Evolutionary conservation across 805 yeast genomes (phyloP), one percentile per base, ranked within the genome.

Genomic region (Kregervanrija fluxuum): DNA sequence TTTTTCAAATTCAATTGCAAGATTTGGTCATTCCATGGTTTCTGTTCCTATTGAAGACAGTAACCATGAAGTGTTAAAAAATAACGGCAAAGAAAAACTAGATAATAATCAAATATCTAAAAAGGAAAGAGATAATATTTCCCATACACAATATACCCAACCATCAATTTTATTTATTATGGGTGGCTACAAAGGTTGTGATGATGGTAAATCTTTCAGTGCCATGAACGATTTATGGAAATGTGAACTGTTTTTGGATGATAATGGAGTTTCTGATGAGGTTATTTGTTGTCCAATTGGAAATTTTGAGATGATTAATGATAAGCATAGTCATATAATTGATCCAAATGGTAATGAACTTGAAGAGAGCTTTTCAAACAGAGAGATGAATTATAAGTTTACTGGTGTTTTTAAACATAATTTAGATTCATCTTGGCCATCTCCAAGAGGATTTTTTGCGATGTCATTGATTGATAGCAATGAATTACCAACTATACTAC

Each of bases 111-210:
- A 8, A 33, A 11, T 15, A 2, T 28, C 5, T 13, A 17, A 41
- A 28, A 11, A 30, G 22, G 39, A 30, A 14, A 40, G 36, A 13
- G 22, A 13, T 30, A 28, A 28, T 34, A 11, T 31, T 30, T 33
- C 30, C 30, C 16, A 14, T 33, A 14, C 11, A 33, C 14, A 33
- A 14, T 44, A 16, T 37, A 30, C 39, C 5, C 49, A 50, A 14
- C 66, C 66, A 2, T 70, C 73, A 2, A 54, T 66, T 3, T 47
- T 62, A 1, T 68, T 68, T 35, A 64, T 74, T 4, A 69, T 73
- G 67, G 80, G 80, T 15, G 80, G 82, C 1, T 76, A 70, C 54
- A 60, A 61, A 38, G 49, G 41, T 13, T 16, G 28, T n/a, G 68
- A 60, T 42, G 63, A 64, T 8, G 49, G 51, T 4, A 48, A 46